Percentiles rank a stretch among this genome's conserved stretches.
Evolutionary conservation across 192 early-diverging fungal species (phyloP).

Genomic region (Helicostylum pulchrum): DNA sequence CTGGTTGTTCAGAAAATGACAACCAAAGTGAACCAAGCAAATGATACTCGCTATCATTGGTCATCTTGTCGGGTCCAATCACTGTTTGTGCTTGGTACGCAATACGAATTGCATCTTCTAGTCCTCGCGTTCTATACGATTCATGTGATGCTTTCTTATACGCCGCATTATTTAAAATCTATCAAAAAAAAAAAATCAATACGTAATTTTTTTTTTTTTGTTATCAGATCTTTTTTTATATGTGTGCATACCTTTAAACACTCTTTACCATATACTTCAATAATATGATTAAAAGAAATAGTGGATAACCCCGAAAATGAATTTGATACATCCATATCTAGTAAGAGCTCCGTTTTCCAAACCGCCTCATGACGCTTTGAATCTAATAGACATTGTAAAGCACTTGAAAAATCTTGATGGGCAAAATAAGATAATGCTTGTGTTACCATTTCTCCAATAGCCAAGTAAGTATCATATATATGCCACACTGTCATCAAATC

Average conservation of each 20-base stretch:
- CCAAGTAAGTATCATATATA: conserved; percentile 9
- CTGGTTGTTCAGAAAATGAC: conserved; percentile 16
- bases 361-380: conserved; percentile 22
- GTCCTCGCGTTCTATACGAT: conserved; percentile 25
- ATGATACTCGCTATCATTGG: conserved; percentile 8
- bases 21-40: conserved; percentile 25
- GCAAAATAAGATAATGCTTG: not conserved
- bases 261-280: conserved; percentile 17
- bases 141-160: conserved; percentile 18
- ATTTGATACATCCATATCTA: not conserved
- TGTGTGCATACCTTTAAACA: conserved; percentile 16
- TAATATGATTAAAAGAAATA: conserved; percentile 2
- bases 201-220: not conserved
- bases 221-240: not conserved
- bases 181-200: not conserved
- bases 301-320: conserved; percentile 1
- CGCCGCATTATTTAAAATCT: conserved; percentile 22
- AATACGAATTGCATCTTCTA: conserved; percentile 34
- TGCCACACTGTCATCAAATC: conserved; percentile 2
- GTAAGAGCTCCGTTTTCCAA: conserved; percentile 22
- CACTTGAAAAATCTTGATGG: conserved; percentile 9
- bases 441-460: not conserved
- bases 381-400: conserved; percentile 13
- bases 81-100: conserved; percentile 26
- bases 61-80: conserved; percentile 22